A percentile compares a stretch with the other conserved stretches of the same genome.
Conservation (phyloP, 2,329 filamentous ascomycete species). For the Ceratocystis alfenasii region DNA sequence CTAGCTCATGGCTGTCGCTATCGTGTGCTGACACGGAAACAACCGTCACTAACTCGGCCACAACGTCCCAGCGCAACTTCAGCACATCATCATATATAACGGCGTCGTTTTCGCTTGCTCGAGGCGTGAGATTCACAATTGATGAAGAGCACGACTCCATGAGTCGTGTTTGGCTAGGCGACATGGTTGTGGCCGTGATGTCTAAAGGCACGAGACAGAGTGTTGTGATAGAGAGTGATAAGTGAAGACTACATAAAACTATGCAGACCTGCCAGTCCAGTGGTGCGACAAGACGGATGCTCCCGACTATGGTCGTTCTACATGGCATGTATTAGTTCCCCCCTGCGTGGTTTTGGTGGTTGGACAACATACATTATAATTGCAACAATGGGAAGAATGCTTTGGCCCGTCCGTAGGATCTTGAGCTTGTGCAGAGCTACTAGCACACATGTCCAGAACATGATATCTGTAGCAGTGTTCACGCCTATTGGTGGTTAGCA, state of each 20-base stretch:
- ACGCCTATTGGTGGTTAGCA: not conserved
- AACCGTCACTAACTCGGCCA: slow-evolving; percentile 14
- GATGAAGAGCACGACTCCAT: slow-evolving; percentile 4
- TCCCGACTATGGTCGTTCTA: not conserved
- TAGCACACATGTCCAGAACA: slow-evolving; percentile 1
- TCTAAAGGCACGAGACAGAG: not conserved
- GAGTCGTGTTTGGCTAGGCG: not conserved
- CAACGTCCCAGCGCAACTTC: slow-evolving; percentile 13
- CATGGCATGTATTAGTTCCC: not conserved
- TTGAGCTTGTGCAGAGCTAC: not conserved
- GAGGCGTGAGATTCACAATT: not conserved
- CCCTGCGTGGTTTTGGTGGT: not conserved
- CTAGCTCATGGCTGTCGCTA: not conserved
- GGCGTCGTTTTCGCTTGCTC: not conserved
- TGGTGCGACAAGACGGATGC: not conserved
- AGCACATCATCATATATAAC: slow-evolving; percentile 1
- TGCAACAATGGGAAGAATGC: not conserved
- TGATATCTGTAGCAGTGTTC: not conserved
- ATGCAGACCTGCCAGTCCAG: not conserved
- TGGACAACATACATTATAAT: not conserved
- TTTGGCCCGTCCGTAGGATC: not conserved
- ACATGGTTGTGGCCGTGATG: not conserved
- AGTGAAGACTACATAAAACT: not conserved
- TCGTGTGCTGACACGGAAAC: not conserved
- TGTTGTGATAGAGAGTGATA: not conserved